Base-by-base conservation (phyloP, 257 asterid species). In the Eucommia ulmoides region DNA sequence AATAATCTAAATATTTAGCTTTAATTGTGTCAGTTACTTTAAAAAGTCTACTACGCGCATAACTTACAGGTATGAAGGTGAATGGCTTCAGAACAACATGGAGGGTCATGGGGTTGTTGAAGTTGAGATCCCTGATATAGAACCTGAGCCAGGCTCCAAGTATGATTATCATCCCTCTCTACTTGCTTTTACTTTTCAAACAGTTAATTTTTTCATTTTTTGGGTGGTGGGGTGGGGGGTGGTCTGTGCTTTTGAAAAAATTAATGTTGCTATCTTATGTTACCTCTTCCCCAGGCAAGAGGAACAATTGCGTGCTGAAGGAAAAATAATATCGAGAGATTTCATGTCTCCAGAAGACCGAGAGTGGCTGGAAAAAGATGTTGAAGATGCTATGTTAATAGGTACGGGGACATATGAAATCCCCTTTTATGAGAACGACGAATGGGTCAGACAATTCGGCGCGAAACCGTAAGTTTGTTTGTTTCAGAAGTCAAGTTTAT, bases 71-170 rank as follows among this genome's bases (percentile, higher is more conserved):
- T 91, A 91, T 60, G 98, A 91, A 68, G 98, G 98, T 20, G 98
- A 91, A 66, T 91, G 98, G 98, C 81, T 91, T 56, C 94, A 71
- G 69, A 91, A 91, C 63, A 55, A 74, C 64, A 86, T 91, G 95
- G 98, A 86, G 71, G 98, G 98, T 55, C 98, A 91, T 73, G 98
- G 98, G 53, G 84, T 91, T 62, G 84, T 86, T 74, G 98, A 91
- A 81, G 98, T 91, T 55, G 96, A 91, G 6, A 77, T 91, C 67
- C 98, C 98, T 56, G 63, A 57, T 16, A 54, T 56, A 9, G 78
- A 91, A 72, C 98, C 98, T 58, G 56, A 82, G 38, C 98, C 98
- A 18, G 98, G 96, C 38, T 91, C 98, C 55, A 79, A 81, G 98
- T 91, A 81, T 47, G 75, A 56, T 51, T 35, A 24, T 24, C 4